These are phyloP conservation scores for Geotrichum aggregatum DNA, from an alignment of 1,139 yeast species.

Conservation along the genomic window DNA sequence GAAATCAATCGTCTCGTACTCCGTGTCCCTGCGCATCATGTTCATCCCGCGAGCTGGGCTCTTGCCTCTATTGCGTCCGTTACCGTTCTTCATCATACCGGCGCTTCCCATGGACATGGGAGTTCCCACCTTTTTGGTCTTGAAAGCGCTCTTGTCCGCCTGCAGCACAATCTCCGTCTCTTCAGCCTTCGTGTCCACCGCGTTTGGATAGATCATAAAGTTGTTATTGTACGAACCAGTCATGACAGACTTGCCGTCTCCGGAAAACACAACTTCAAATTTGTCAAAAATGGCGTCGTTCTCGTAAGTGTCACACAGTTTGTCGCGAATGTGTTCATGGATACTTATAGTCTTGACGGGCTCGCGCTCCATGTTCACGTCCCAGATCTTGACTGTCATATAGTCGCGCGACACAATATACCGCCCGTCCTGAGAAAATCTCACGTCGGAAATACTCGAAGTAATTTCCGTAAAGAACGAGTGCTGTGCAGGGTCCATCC, in stretches of 20 bases:
- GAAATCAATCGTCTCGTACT: constrained; percentile 84
- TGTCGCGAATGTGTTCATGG: constrained; percentile 90
- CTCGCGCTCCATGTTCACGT: constrained; percentile 91
- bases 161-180: constrained; percentile 80
- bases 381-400: constrained; percentile 96
- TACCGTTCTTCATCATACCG: constrained; percentile 24
- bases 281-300: constrained; percentile 98
- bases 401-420: constrained; percentile 95
- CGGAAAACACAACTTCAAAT: constrained; percentile 92
- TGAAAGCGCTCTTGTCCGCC: constrained; percentile 97
- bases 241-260: constrained; percentile 89
- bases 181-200: constrained; percentile 48
- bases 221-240: constrained; percentile 97
- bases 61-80: constrained; percentile 24
- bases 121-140: constrained; percentile 59
- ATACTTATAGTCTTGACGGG: constrained; percentile 93
- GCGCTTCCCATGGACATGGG: constrained; percentile 35
- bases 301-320: constrained; percentile 95
- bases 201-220: constrained; percentile 92
- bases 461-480: constrained; percentile 97
- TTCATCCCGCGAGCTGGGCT: constrained; percentile 31
- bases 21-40: constrained; percentile 45
- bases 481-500: constrained; percentile 86
- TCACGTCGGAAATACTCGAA: constrained; percentile 87
- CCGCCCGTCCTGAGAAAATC: constrained; percentile 87